phyloP scores from a whole-genome alignment of 2,329 filamentous ascomycete genomes.

The Claviceps capensis region DNA sequence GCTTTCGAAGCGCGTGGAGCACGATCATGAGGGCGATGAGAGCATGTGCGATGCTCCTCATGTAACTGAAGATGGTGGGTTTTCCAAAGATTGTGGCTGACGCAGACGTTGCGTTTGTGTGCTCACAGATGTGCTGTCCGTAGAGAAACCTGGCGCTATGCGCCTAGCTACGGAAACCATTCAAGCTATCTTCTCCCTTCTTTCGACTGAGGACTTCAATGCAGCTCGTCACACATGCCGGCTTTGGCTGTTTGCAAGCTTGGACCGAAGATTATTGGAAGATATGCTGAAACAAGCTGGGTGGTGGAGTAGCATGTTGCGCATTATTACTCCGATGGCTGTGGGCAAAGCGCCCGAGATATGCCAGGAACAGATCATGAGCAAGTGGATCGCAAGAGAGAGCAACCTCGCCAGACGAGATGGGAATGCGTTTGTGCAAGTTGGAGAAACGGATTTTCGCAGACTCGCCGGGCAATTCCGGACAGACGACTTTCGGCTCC shows the following conservation, averaged over 20 bases:
- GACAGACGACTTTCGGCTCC: conserved; percentile 11
- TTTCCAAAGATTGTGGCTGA: background rate
- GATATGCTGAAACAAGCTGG: conserved; percentile 41
- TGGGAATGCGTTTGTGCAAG: conserved; percentile 17
- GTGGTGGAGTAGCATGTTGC: conserved; percentile 30
- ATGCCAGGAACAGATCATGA: conserved; percentile 21
- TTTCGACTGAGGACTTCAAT: conserved; percentile 35
- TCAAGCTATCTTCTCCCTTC: conserved; percentile 20
- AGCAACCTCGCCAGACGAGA: conserved; percentile 14
- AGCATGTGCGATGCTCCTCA: background rate
- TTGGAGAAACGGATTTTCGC: conserved; percentile 23
- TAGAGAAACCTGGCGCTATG: conserved; percentile 12
- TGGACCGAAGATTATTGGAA: conserved; percentile 35
- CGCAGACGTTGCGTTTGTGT: background rate
- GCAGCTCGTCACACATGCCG: conserved; percentile 45
- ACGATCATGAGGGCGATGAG: conserved; percentile 7
- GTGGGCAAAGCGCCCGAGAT: conserved; percentile 7
- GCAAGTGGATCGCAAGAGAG: conserved; percentile 28
- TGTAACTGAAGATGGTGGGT: background rate
- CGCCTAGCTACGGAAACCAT: conserved; percentile 23
- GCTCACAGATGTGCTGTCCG: background rate
- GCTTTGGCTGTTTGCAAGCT: conserved; percentile 42
- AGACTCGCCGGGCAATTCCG: conserved; percentile 14
- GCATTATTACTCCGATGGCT: conserved; percentile 13
- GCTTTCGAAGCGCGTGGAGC: conserved; percentile 6